Conservation (phyloP, 164 flowering plant genomes). For the Amborella trichopoda region DNA sequence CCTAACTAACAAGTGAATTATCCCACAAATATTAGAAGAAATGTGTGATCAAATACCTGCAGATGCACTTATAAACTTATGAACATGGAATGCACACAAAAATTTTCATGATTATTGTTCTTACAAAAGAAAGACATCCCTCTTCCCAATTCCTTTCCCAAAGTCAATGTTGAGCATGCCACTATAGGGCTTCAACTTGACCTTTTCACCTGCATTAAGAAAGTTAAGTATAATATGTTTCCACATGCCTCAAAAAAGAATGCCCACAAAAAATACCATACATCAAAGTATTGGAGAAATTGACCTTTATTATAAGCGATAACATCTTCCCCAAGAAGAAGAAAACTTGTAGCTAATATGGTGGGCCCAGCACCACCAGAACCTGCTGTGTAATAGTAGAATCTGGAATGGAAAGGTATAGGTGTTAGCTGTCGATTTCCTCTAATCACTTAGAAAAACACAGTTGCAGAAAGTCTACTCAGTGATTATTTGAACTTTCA, state of each 20-base stretch:
- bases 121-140: slow-evolving; percentile 88
- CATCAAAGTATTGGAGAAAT: neutral
- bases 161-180: slow-evolving; percentile 88
- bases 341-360: slow-evolving; percentile 86
- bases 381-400: slow-evolving; percentile 92
- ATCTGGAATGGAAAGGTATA: no score
- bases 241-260: neutral
- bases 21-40: no score
- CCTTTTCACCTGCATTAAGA: slow-evolving; percentile 49
- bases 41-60: no score
- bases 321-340: slow-evolving; percentile 95
- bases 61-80: no score
- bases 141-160: slow-evolving; percentile 83
- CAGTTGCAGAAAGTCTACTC: no score
- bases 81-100: neutral
- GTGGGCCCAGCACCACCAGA: slow-evolving; percentile 99
- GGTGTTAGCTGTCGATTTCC: no score
- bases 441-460: no score
- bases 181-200: slow-evolving; percentile 78
- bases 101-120: slow-evolving; percentile 18
- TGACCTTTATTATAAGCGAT: slow-evolving; percentile 85
- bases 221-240: slow-evolving; percentile 2
- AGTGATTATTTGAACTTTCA: no score
- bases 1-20: no score
- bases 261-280: neutral